phyloP scores from a whole-genome alignment of 2,329 filamentous ascomycete genomes.

The Trichoderma brevicompactum region DNA sequence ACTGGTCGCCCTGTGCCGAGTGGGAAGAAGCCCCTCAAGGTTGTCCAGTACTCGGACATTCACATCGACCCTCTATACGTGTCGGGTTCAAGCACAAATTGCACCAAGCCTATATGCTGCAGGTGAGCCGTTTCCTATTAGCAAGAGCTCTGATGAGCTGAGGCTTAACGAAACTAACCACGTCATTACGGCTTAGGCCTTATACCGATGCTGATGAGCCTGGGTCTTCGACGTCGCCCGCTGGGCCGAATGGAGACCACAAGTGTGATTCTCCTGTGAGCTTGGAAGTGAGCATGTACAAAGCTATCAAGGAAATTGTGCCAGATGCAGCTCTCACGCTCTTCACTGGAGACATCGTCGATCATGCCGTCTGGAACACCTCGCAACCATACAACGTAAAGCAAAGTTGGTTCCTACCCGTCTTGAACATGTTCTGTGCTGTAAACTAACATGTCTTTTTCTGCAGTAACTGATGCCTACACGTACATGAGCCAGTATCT shows the following conservation, averaged over 20 bases:
- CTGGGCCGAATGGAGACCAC: conserved; percentile 57
- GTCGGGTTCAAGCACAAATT: conserved; percentile 57
- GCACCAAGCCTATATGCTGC: conserved; percentile 64
- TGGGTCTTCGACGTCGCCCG: conserved; percentile 53
- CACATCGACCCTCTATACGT: conserved; percentile 62
- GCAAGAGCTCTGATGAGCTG: background rate
- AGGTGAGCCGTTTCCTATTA: conserved; percentile 41
- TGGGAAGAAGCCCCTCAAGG: conserved; percentile 52
- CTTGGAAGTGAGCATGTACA: conserved; percentile 60
- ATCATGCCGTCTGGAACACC: conserved; percentile 56
- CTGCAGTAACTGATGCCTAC: conserved; percentile 52
- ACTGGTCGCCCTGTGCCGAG: conserved; percentile 47
- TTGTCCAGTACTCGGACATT: conserved; percentile 65
- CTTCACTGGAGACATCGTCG: conserved; percentile 64
- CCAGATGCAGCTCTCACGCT: conserved; percentile 58
- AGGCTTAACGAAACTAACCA: background rate
- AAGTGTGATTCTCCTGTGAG: conserved; percentile 57
- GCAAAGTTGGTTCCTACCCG: conserved; percentile 35
- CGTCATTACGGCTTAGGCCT: conserved; percentile 39
- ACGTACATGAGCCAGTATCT: conserved; percentile 49
- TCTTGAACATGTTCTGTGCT: background rate
- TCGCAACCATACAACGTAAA: conserved; percentile 41
- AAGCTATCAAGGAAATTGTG: conserved; percentile 51
- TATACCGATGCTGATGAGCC: conserved; percentile 54
- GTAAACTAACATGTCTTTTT: background rate